A percentile compares a stretch with the other conserved stretches of the same genome.
phyloP scores from a whole-genome alignment of 306 rosid genomes.

The Datisca glomerata region DNA sequence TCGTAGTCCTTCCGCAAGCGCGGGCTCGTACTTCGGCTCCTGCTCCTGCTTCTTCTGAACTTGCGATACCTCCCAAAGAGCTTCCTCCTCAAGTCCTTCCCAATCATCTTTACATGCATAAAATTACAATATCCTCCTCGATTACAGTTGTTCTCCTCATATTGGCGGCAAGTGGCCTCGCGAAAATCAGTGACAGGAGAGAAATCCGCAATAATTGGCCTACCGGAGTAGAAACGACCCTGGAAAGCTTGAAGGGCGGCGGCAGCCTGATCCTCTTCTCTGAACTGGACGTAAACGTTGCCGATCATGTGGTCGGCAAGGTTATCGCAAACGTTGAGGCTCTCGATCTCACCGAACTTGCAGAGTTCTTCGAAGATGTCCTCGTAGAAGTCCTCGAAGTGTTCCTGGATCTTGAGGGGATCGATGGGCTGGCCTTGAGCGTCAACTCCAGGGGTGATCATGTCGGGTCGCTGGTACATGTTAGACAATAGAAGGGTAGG shows the following conservation, averaged over 20 bases:
- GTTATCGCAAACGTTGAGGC: constrained; percentile 23
- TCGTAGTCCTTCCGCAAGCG: constrained; percentile 20
- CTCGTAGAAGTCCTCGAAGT: constrained; percentile 23
- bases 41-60: constrained; percentile 26
- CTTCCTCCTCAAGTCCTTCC: constrained; percentile 45
- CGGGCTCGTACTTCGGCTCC: constrained; percentile 47
- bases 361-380: constrained; percentile 18
- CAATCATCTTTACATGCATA: constrained; percentile 44
- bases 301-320: constrained; percentile 30
- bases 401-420: constrained; percentile 20
- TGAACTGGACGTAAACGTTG: constrained; percentile 30
- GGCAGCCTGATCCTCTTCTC: constrained; percentile 34
- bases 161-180: constrained; percentile 33
- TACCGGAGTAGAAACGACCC: constrained; percentile 49
- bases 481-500: constrained; percentile 24
- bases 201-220: constrained; percentile 31
- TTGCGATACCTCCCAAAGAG: constrained; percentile 39
- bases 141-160: constrained; percentile 28
- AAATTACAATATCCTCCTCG: constrained; percentile 35
- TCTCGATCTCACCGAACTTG: constrained; percentile 27
- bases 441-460: constrained; percentile 31
- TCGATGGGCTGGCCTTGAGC: constrained; percentile 25
- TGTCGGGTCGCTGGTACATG: constrained; percentile 30
- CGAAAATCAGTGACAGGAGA: constrained; percentile 37
- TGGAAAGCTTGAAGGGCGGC: constrained; percentile 34